These are phyloP conservation scores for Fusarium gaditjirri DNA, from an alignment of 2,329 filamentous ascomycete genomes.

Conservation along the genomic window DNA sequence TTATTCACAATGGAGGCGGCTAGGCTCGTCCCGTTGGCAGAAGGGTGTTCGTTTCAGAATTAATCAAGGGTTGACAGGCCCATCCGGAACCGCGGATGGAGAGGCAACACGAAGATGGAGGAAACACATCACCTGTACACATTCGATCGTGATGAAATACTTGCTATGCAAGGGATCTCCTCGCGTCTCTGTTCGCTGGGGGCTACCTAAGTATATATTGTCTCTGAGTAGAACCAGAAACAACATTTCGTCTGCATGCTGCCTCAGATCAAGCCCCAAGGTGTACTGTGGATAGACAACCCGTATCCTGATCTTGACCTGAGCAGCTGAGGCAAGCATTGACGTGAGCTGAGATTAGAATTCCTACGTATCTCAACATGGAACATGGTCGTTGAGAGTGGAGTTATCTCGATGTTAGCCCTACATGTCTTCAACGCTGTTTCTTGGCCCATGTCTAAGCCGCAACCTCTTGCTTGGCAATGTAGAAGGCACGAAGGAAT, in stretches of 20 bases:
- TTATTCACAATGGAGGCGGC: conserved; percentile 4
- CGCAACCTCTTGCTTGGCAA: conserved; percentile 9
- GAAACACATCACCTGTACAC: conserved; percentile 16
- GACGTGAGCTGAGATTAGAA: conserved; percentile 16
- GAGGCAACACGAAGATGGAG: conserved; percentile 1
- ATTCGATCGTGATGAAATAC: background rate
- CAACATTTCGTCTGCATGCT: background rate
- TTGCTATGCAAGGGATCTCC: conserved; percentile 2
- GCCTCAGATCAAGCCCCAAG: background rate
- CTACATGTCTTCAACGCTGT: conserved; percentile 8
- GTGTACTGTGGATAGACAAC: background rate
- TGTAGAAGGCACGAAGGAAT: conserved; percentile 2
- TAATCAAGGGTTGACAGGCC: conserved; percentile 15
- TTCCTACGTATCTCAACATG: background rate
- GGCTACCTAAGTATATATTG: background rate
- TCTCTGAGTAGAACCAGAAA: background rate
- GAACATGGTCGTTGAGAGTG: conserved; percentile 2
- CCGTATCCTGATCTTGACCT: background rate
- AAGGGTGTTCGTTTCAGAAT: conserved; percentile 31
- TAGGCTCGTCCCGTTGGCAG: conserved; percentile 18
- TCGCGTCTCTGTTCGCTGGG: background rate
- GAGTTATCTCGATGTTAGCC: conserved; percentile 2
- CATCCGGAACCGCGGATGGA: conserved; percentile 6
- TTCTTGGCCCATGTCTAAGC: conserved; percentile 7
- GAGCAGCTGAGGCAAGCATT: background rate